These are phyloP conservation scores for Paramecium tetraurelia DNA, from an alignment of 73 alveolate species.

Conservation along the genomic window DNA sequence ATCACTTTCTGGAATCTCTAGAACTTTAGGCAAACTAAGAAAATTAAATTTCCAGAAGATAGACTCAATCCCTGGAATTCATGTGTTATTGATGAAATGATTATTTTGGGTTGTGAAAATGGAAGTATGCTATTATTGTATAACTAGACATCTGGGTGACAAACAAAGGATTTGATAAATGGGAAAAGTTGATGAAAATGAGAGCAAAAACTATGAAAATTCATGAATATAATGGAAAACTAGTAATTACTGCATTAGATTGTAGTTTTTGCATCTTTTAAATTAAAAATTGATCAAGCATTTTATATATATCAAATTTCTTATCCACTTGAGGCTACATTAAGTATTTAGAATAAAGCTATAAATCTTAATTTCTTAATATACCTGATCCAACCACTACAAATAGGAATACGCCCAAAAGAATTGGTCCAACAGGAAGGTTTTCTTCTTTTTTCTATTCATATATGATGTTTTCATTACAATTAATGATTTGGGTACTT, in stretches of 20 bases:
- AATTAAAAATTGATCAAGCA: not conserved
- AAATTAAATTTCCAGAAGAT: not conserved
- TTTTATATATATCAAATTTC: not conserved
- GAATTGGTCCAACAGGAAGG: conserved; percentile 79
- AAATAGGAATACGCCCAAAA: conserved; percentile 79
- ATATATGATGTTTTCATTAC: conserved; percentile 55
- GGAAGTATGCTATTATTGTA: not conserved
- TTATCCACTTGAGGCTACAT: conserved; percentile 53
- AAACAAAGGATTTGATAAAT: not conserved
- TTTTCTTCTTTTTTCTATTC: conserved; percentile 76
- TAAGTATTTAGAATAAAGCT: conserved; percentile 76
- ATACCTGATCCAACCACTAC: conserved; percentile 75
- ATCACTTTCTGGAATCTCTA: not conserved
- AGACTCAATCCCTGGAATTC: not conserved
- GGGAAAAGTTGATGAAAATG: not conserved
- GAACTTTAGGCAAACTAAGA: not conserved
- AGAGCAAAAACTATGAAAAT: not conserved
- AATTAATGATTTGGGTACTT: conserved; percentile 83
- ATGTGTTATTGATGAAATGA: not conserved
- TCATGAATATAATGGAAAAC: not conserved
- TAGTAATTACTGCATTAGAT: not conserved
- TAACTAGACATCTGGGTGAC: not conserved
- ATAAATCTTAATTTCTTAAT: not conserved
- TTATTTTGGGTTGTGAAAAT: not conserved
- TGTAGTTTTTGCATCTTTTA: not conserved